Evolutionary conservation across 2,329 filamentous ascomycete genomes (phyloP), one percentile per base, ranked within the genome.

Genomic region (Ophiostoma sp.): DNA sequence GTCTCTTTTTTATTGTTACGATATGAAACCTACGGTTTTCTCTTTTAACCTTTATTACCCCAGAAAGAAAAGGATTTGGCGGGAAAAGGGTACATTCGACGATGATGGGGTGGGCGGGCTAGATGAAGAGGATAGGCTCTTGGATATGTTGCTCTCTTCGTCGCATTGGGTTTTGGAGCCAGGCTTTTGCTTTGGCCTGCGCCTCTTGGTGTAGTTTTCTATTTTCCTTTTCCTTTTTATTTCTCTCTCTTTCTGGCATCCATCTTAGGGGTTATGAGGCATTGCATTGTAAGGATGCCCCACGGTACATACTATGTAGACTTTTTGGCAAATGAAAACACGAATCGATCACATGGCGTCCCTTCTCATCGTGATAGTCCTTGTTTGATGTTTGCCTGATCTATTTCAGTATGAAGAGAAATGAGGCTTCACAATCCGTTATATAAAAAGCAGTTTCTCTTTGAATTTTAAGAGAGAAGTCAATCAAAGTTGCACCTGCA

Each of bases 11-110:
- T 15, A 36, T 45, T 22, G 9, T 66, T 68, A 61, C 22, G 22
- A 36, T 72, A 48, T 22, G 64, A 68, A 66, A 50, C 25, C 64
- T 12, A 55, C 45, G 28, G 28, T 19, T 36, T 69, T 69, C 19
- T 36, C 22, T 39, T 39, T 63, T 17, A 15, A n/a, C 36, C 12
- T 9, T 42, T 22, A 69, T 33, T 17, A 31, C 64, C 45, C 25
- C 45, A 2, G 17, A 36, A 33, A 45, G 17, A 19, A 19, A 66
- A 19, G 66, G 17, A 15, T 59, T 12, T 7, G 33, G 36, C 61
- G n/a, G 36, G 36, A 22, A n/a, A 12, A 19, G 19, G 33, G 50
- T 8, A 25, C 3, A 8, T 1, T 55, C 50, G n/a, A 55, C 15
- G 17, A 55, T 15, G 36, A 42, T 17, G 36, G 11, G 11, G 7